A percentile compares a stretch with the other conserved stretches of the same genome.
Evolutionary conservation across 1,284 basidiomycete genomes (phyloP).

Genomic region (Lentinula novae-zelandiae): DNA sequence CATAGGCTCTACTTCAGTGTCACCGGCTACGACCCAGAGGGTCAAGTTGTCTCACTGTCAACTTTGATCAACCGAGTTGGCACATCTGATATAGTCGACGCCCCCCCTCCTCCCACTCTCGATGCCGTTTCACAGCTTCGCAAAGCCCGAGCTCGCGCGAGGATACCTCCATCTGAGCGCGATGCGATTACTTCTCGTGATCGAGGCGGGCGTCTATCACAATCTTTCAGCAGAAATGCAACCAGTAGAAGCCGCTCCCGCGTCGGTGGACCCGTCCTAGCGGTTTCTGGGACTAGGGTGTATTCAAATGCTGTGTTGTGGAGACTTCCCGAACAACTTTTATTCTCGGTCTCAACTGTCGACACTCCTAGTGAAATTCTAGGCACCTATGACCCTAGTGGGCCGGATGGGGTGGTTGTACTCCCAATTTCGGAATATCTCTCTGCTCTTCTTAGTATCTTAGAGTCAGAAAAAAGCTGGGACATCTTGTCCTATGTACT

Average conservation of each 20-base stretch:
- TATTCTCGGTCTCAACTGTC: slow-evolving; percentile 64
- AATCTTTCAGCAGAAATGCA: slow-evolving; percentile 38
- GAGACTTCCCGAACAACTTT: slow-evolving; percentile 72
- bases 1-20: slow-evolving; percentile 77
- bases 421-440: slow-evolving; percentile 85
- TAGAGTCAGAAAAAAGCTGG: slow-evolving; percentile 85
- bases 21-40: slow-evolving; percentile 48
- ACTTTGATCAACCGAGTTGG: slow-evolving; percentile 47
- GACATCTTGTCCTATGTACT: slow-evolving; percentile 92
- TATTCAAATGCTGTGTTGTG: slow-evolving; percentile 47
- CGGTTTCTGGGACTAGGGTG: neutral
- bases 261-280: slow-evolving; percentile 24
- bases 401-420: slow-evolving; percentile 54
- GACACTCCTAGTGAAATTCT: slow-evolving; percentile 73
- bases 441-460: slow-evolving; percentile 58
- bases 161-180: slow-evolving; percentile 42
- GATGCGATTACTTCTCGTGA: slow-evolving; percentile 57
- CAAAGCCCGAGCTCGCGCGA: slow-evolving; percentile 41
- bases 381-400: slow-evolving; percentile 75
- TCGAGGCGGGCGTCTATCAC: slow-evolving; percentile 40
- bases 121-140: slow-evolving; percentile 39
- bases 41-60: slow-evolving; percentile 48
- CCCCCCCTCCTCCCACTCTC: slow-evolving; percentile 18
- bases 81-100: slow-evolving; percentile 1
- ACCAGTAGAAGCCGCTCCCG: slow-evolving; percentile 73